Base-by-base conservation (phyloP, 1,284 basidiomycete genomes). In the Fomitopsis schrenkii region DNA sequence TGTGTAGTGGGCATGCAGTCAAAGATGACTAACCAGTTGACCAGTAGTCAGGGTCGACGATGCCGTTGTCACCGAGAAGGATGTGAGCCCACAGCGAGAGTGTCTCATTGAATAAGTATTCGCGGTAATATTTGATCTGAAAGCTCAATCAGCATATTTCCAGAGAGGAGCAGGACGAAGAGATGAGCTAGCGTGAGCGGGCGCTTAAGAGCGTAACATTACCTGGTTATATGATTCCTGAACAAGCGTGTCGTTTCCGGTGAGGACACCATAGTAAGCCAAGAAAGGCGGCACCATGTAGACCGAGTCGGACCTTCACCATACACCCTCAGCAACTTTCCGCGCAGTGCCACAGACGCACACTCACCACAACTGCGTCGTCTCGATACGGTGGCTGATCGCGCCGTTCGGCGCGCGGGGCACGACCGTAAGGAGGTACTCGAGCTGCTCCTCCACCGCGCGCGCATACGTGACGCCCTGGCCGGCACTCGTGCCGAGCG, bases 201-300 rank as follows among this genome's bases (percentile, higher is more conserved):
- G 1, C 22, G 22, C 22, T n/a, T 17, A 9, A 36, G 5, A 22
- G 35, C 33, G 33, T 33, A 38, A 33, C 7, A 44, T 35, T 30
- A 56, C 59, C 72, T 98, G 96, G 41, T 83, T 84, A 75, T 93
- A 91, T 0, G 93, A 89, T 58, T 85, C 81, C 38, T 77, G 72
- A 9, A 97, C 70, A 28, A 95, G 78, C 1, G 86, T 84, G 45
- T 82, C 73, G 74, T 97, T 95, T 35, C 77, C 70, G 0, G 85
- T 86, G 30, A 86, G 67, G 38, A 87, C 86, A 35, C 92, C 96
- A 72, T 94, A 96, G 75, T 91, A 95, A 0, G 95, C 94, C 9
- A 98, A 75, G 75, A 96, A 97, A 0, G 95, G 95, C 0, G 95
- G 95, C 0, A 91, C 90, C 94, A 96, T 94, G 75, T 91, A 94